Base-by-base conservation (phyloP, 2,329 filamentous ascomycete genomes). In the Penicillium sp. region DNA sequence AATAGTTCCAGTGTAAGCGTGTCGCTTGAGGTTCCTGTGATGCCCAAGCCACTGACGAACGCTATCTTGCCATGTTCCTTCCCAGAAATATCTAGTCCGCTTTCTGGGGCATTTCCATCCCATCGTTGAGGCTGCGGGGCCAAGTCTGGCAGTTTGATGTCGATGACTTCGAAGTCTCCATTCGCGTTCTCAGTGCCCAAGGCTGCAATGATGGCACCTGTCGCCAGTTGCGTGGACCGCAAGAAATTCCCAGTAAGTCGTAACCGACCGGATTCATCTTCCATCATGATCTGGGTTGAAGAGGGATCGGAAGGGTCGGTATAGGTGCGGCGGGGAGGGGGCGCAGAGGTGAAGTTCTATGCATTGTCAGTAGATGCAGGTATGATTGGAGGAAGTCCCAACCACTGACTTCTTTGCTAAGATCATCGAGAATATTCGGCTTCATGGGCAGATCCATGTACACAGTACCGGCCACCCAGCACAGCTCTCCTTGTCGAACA, bases 401-500 rank as follows among this genome's bases (percentile, higher is more conserved):
- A 11, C 10, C 13, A 69, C 80, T 57, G 73, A 91, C 88, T 70
- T 96, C 92, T 72, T 95, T 95, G 34, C 88, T 87, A 35, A 99
- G 88, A 62, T 99, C 93, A 52, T 96, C 91, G 29, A 99, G 75
- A 67, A 99, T 92, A 65, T 95, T 95, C 1, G 95, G 93, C 74
- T 99, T 99, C 63, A 96, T 72, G 2, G 88, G 82, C 89, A 99
- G 91, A 56, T 97, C 89, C 87, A 97, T 95, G 69, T 95, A 99
- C 28, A 97, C 83, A 0, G 93, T 99, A 13, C 95, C 93, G 0
- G 86, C 80, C 13, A 99, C 87, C 90, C 92, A 99, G 74, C 92
- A 97, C 30, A 97, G 76, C 73, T 96, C 85, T 55, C 93, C 93
- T 74, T 97, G 93, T 53, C 92, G 84, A 43, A 99, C 93, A 72